phyloP scores from a whole-genome alignment of 352 stramenopile genomes.

The Phytopythium vexans region DNA sequence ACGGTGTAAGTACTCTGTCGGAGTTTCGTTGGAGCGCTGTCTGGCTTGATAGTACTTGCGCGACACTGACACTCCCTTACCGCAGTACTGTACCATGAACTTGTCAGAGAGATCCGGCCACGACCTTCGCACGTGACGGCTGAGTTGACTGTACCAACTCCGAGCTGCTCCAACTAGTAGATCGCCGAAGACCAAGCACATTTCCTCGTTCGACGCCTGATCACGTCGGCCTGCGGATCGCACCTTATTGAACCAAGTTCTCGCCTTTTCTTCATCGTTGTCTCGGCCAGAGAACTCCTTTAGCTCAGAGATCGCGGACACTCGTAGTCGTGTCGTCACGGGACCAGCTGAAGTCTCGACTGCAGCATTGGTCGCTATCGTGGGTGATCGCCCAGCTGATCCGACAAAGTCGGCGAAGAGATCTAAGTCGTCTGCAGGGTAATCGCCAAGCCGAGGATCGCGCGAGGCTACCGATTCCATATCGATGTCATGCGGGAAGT shows the following conservation, averaged over 20 bases:
- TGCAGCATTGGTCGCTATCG: too few relatives aligned
- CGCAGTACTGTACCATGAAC: slow-evolving; percentile 14
- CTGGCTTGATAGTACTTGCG: slow-evolving; percentile 7
- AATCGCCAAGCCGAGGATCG: too few relatives aligned
- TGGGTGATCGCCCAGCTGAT: too few relatives aligned
- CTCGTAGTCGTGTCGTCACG: not conserved
- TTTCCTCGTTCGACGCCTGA: not conserved
- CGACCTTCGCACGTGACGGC: not conserved
- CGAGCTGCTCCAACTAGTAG: slow-evolving; percentile 3
- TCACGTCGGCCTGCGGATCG: slow-evolving; percentile 7
- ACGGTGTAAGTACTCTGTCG: slow-evolving; percentile 4
- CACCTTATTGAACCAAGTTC: slow-evolving; percentile 8
- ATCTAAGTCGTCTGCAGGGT: too few relatives aligned
- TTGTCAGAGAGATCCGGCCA: slow-evolving; percentile 6
- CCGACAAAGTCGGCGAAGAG: too few relatives aligned
- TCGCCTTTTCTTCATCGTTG: slow-evolving; percentile 10
- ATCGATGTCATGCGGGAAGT: too few relatives aligned
- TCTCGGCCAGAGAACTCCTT: slow-evolving; percentile 9
- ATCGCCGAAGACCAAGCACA: slow-evolving; percentile 10
- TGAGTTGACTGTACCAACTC: slow-evolving; percentile 13
- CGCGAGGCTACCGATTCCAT: too few relatives aligned
- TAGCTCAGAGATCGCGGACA: slow-evolving; percentile 9
- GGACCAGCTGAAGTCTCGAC: too few relatives aligned
- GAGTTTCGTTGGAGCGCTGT: slow-evolving; percentile 2
- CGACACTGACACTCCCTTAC: slow-evolving; percentile 12